These are phyloP conservation scores for Jaltomata sinuosa DNA, from an alignment of 257 asterid species.

Conservation along the genomic window DNA sequence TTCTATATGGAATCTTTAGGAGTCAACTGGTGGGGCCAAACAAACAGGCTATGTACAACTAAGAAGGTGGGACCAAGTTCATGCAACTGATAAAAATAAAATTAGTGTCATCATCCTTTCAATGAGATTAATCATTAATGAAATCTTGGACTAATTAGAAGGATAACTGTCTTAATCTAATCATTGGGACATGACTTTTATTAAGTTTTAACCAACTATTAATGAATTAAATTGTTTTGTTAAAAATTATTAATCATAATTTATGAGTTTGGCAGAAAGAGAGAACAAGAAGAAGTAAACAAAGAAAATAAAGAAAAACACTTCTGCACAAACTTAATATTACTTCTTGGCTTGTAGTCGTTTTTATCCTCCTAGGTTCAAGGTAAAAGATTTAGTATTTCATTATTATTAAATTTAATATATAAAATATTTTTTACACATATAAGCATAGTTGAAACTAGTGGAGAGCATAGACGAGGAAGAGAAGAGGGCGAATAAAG, in stretches of 20 bases:
- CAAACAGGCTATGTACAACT: conserved; percentile 55
- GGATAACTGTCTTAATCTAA: not conserved
- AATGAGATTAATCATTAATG: not conserved
- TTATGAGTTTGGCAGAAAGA: not conserved
- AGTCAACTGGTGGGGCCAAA: conserved; percentile 45
- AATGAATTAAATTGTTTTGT: not conserved
- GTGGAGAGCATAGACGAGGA: too few relatives aligned
- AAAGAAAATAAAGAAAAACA: not conserved
- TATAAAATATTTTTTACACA: too few relatives aligned
- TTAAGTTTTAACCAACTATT: too few relatives aligned
- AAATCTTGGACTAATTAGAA: not conserved
- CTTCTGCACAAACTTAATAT: not conserved
- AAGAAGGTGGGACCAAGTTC: conserved; percentile 27
- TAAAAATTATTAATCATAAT: not conserved
- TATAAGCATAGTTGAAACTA: too few relatives aligned
- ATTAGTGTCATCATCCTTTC: not conserved
- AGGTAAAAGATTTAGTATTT: not conserved
- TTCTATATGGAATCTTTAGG: conserved; percentile 18
- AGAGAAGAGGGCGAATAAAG: too few relatives aligned
- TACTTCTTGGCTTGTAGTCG: not conserved
- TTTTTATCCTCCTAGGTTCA: not conserved
- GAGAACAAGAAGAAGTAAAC: not conserved
- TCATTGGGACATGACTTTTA: not conserved
- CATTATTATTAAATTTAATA: too few relatives aligned
- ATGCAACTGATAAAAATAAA: conserved; percentile 24